phyloP scores from a whole-genome alignment of 192 early-diverging fungal species.

The Ambispora gerdemannii region DNA sequence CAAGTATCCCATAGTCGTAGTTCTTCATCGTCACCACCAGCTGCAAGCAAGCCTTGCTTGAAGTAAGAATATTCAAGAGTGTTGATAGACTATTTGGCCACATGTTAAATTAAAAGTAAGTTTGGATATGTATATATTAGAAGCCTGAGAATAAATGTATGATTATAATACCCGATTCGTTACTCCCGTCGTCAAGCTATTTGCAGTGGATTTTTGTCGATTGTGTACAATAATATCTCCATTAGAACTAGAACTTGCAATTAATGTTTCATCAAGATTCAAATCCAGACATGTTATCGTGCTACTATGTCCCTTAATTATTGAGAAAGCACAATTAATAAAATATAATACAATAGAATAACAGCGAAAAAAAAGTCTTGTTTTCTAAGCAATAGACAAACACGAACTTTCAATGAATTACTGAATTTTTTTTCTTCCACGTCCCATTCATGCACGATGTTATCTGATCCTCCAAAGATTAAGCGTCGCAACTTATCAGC shows the following conservation, averaged over 20 bases:
- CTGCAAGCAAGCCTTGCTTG: constrained; percentile 39
- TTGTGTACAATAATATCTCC: constrained; percentile 33
- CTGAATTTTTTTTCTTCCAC: constrained; percentile 16
- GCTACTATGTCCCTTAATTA: constrained; percentile 28
- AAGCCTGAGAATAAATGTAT: neutral
- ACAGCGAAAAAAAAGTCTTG: too few species aligned
- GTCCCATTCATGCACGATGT: constrained; percentile 30
- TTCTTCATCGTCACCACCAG: constrained; percentile 39
- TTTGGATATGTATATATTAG: neutral
- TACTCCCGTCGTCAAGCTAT: constrained; percentile 14
- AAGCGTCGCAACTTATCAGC: constrained; percentile 25
- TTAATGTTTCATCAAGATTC: constrained; percentile 29
- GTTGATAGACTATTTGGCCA: constrained; percentile 20
- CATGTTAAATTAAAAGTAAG: neutral
- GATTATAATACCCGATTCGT: constrained; percentile 8
- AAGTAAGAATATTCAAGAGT: constrained; percentile 40
- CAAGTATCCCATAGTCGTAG: constrained; percentile 45
- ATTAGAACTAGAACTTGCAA: constrained; percentile 20
- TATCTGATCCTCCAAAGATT: constrained; percentile 31
- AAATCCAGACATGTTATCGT: constrained; percentile 28
- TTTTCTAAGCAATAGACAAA: neutral
- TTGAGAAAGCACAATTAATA: neutral
- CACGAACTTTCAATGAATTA: constrained; percentile 27
- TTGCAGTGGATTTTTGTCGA: constrained; percentile 22
- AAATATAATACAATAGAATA: neutral